Conservation (phyloP, 2,329 filamentous ascomycete species). For the Neocucurbitaria cava region DNA sequence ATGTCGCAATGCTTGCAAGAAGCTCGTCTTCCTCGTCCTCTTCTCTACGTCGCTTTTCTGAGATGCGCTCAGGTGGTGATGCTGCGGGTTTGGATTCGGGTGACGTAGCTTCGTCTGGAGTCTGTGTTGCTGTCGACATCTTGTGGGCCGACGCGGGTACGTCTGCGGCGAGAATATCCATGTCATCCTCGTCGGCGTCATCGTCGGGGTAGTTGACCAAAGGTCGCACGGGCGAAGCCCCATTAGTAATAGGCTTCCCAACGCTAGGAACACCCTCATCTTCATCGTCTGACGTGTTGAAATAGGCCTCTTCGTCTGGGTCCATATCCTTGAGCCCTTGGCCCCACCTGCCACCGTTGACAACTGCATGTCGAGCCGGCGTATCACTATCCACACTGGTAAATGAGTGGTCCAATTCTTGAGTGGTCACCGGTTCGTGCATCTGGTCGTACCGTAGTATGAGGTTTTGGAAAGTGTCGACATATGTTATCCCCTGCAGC, state of each 20-base stretch:
- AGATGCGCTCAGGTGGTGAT: constrained; percentile 72
- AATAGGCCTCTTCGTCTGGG: constrained; percentile 88
- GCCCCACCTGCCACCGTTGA: constrained; percentile 67
- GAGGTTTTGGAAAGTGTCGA: constrained; percentile 82
- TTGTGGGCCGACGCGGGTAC: constrained; percentile 41
- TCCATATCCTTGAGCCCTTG: constrained; percentile 83
- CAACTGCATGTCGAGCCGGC: constrained; percentile 50
- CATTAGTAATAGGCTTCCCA: constrained; percentile 62
- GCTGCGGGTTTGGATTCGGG: constrained; percentile 27
- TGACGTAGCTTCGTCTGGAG: constrained; percentile 31
- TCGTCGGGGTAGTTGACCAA: constrained; percentile 94
- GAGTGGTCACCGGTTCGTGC: constrained; percentile 63
- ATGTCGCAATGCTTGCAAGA: constrained; percentile 75
- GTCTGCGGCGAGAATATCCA: constrained; percentile 63
- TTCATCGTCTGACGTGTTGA: constrained; percentile 88
- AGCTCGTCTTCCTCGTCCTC: constrained; percentile 90
- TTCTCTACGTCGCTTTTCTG: constrained; percentile 88
- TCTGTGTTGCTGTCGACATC: constrained; percentile 29
- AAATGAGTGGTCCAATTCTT: constrained; percentile 67
- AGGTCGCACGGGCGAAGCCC: constrained; percentile 67
- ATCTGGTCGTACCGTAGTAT: constrained; percentile 81
- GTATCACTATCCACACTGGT: constrained; percentile 71
- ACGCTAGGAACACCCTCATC: constrained; percentile 60
- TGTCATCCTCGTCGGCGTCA: constrained; percentile 67
- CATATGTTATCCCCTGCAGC: constrained; percentile 76